These are phyloP conservation scores for Boletellus emodensis DNA, from an alignment of 768 basidiomycete genomes.

Conservation along the genomic window DNA sequence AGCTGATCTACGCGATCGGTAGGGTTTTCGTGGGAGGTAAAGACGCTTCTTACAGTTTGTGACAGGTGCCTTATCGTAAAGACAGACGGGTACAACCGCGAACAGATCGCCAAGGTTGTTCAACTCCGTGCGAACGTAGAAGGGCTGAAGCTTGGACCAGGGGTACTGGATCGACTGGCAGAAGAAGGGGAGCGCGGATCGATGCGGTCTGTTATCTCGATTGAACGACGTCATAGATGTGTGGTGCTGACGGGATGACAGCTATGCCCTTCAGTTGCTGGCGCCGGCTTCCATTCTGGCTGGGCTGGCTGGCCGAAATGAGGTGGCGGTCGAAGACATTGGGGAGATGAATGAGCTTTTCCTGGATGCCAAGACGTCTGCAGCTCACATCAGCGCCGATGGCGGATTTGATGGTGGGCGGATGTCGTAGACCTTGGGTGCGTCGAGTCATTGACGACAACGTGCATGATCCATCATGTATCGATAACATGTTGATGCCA, in stretches of 20 bases:
- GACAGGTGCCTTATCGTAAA: slow-evolving; percentile 90
- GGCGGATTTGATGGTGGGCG: slow-evolving; percentile 34
- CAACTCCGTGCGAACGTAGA: slow-evolving; percentile 85
- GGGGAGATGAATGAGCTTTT: slow-evolving; percentile 93
- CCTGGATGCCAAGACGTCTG: slow-evolving; percentile 86
- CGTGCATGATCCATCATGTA: slow-evolving; percentile 5
- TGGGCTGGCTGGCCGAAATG: slow-evolving; percentile 65
- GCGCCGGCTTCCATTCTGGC: slow-evolving; percentile 90
- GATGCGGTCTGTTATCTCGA: slow-evolving; percentile 52
- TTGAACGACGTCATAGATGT: slow-evolving; percentile 4
- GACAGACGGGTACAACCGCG: slow-evolving; percentile 76
- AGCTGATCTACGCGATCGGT: slow-evolving; percentile 91
- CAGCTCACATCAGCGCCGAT: slow-evolving; percentile 46
- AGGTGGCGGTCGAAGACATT: slow-evolving; percentile 87
- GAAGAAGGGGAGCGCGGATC: slow-evolving; percentile 80
- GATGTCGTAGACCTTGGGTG: slow-evolving; percentile 24
- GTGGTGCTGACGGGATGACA: slow-evolving; percentile 26
- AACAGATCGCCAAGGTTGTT: slow-evolving; percentile 83
- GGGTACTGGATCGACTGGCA: slow-evolving; percentile 78
- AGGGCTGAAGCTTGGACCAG: slow-evolving; percentile 68
- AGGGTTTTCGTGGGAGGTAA: slow-evolving; percentile 20
- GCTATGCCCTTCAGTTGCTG: slow-evolving; percentile 88
- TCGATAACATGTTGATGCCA: slow-evolving; percentile 1
- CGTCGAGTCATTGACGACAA: slow-evolving; percentile 6
- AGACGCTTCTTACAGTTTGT: slow-evolving; percentile 7